These are phyloP conservation scores for Grifola frondosa DNA, from an alignment of 1,284 basidiomycete species.

Conservation along the genomic window DNA sequence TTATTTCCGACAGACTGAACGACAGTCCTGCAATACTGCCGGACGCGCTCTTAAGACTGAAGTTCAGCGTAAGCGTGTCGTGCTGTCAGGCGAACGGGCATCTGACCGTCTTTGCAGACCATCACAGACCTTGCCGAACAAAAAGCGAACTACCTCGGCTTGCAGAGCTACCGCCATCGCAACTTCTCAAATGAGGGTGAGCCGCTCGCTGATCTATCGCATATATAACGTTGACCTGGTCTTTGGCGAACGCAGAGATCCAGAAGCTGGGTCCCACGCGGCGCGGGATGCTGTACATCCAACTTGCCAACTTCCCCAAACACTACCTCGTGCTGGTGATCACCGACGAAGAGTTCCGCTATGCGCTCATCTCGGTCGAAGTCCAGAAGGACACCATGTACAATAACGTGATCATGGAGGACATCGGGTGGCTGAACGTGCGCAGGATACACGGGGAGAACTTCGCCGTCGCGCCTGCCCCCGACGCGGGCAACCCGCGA, in stretches of 20 bases:
- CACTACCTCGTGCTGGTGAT: constrained; percentile 80
- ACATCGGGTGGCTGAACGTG: constrained; percentile 78
- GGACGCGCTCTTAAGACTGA: constrained; percentile 50
- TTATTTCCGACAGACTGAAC: constrained; percentile 59
- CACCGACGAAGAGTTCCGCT: constrained; percentile 72
- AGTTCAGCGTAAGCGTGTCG: constrained; percentile 49
- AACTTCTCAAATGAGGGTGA: constrained; percentile 64
- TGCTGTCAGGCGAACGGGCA: background rate
- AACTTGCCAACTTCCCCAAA: constrained; percentile 63
- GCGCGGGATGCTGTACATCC: constrained; percentile 64
- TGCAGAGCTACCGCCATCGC: constrained; percentile 67
- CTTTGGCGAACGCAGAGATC: constrained; percentile 43
- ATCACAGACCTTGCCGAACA: constrained; percentile 74
- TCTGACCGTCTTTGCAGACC: constrained; percentile 45
- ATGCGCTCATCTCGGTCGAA: constrained; percentile 69
- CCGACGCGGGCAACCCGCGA: constrained; percentile 3
- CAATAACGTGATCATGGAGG: constrained; percentile 61
- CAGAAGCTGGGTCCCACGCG: constrained; percentile 59
- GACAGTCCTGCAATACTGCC: constrained; percentile 57
- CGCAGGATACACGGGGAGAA: constrained; percentile 53
- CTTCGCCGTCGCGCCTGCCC: constrained; percentile 23
- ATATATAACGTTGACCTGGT: background rate
- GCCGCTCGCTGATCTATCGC: constrained; percentile 4
- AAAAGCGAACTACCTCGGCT: constrained; percentile 71
- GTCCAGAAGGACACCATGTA: constrained; percentile 52